phyloP scores from a whole-genome alignment of 768 basidiomycete genomes.

The Filobasidium wieringae region DNA sequence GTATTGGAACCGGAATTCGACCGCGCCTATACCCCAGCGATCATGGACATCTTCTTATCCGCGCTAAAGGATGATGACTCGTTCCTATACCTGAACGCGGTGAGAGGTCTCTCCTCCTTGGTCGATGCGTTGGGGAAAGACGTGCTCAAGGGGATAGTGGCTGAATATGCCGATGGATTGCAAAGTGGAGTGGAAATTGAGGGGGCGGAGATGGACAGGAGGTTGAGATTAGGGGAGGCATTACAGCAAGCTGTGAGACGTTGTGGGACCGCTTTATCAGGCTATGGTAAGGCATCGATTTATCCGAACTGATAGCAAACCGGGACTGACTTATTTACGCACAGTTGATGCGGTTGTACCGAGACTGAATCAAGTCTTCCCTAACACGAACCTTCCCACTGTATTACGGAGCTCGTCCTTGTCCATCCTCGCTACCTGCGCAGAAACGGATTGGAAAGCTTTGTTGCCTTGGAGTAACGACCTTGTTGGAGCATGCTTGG shows the following conservation, averaged over 20 bases:
- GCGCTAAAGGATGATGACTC: conserved; percentile 82
- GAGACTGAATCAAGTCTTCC: conserved; percentile 53
- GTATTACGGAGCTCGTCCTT: conserved; percentile 58
- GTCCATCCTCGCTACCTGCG: conserved; percentile 62
- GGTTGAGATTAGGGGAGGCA: conserved; percentile 74
- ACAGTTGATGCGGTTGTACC: conserved; percentile 60
- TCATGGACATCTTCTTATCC: conserved; percentile 75
- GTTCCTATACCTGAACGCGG: conserved; percentile 86
- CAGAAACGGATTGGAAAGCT: conserved; percentile 53
- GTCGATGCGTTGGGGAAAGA: conserved; percentile 65
- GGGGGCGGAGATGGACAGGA: conserved; percentile 54
- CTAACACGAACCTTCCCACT: conserved; percentile 54
- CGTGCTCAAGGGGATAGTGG: conserved; percentile 56
- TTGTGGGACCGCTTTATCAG: conserved; percentile 56
- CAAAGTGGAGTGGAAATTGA: conserved; percentile 42
- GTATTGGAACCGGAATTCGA: conserved; percentile 44
- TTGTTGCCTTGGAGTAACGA: conserved; percentile 54
- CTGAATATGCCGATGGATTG: conserved; percentile 45
- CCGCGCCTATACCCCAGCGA: conserved; percentile 61
- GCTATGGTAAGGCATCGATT: conserved; percentile 50
- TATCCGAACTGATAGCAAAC: neutral
- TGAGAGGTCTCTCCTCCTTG: conserved; percentile 79
- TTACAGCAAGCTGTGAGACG: conserved; percentile 62
- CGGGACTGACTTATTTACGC: neutral
- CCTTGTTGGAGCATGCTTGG: conserved; percentile 57